Percentiles rank a stretch among this genome's conserved stretches.
These are phyloP conservation scores for Thermomucor indicae-seudaticae DNA, from an alignment of 371 early-diverging fungal species.

Conservation along the genomic window DNA sequence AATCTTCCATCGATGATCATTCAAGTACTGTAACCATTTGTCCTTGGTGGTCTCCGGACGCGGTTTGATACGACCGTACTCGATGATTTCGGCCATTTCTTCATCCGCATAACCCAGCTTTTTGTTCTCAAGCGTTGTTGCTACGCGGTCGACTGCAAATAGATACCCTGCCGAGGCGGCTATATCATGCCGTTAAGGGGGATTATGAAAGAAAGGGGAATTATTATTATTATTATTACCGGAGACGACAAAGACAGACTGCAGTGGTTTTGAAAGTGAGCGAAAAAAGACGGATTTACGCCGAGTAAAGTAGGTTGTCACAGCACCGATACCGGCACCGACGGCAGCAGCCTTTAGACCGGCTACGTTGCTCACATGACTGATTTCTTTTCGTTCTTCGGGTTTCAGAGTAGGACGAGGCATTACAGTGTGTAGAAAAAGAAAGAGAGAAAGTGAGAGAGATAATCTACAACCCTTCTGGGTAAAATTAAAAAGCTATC, in stretches of 20 bases:
- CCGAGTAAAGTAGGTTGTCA: slow-evolving; percentile 25
- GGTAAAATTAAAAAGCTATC: too few relatives aligned
- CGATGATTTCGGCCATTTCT: slow-evolving; percentile 17
- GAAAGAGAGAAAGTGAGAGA: neutral
- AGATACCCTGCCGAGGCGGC: slow-evolving; percentile 35
- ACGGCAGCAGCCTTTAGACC: slow-evolving; percentile 37
- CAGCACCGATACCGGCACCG: slow-evolving; percentile 36
- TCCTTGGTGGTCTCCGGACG: slow-evolving; percentile 11
- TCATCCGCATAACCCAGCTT: slow-evolving; percentile 41
- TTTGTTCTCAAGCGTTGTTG: slow-evolving; percentile 23
- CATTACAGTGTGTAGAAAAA: neutral
- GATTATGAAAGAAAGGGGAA: neutral
- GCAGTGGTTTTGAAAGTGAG: slow-evolving; percentile 26
- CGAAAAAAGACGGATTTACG: slow-evolving; percentile 37
- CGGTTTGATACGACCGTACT: slow-evolving; percentile 1
- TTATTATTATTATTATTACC: slow-evolving; percentile 18
- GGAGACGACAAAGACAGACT: slow-evolving; percentile 31
- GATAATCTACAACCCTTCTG: too few relatives aligned
- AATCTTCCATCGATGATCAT: slow-evolving; percentile 42
- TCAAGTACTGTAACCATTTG: slow-evolving; percentile 24
- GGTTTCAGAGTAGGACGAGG: slow-evolving; percentile 10
- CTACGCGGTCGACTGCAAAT: slow-evolving; percentile 36
- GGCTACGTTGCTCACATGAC: slow-evolving; percentile 14
- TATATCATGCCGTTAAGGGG: slow-evolving; percentile 6
- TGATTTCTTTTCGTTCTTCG: slow-evolving; percentile 25